Evolutionary conservation across 768 basidiomycete species (phyloP).

Genomic region (Exsudoporus frostii): DNA sequence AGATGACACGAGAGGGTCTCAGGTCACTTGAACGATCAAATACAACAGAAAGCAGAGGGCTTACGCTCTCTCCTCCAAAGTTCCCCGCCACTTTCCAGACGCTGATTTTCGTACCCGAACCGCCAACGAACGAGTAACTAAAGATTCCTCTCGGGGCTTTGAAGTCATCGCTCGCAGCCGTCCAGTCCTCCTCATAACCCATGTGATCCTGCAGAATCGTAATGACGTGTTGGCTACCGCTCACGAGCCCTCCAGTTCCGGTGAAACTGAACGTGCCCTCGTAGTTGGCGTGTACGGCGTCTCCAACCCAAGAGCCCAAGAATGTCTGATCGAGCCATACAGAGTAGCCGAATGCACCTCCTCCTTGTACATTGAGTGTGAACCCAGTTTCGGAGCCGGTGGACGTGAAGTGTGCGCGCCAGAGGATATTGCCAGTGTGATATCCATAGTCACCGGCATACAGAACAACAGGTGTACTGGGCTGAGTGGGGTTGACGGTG

Average conservation of each 20-base stretch:
- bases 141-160: conserved; percentile 48
- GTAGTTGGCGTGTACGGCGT: conserved; percentile 9
- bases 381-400: conserved; percentile 45
- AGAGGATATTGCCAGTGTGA: conserved; percentile 51
- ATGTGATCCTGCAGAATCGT: conserved; percentile 55
- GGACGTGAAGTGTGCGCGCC: conserved; percentile 50
- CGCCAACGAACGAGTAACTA: conserved; percentile 44
- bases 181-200: conserved; percentile 48
- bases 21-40: neutral
- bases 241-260: neutral
- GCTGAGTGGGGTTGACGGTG: conserved; percentile 40
- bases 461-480: conserved; percentile 40
- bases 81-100: conserved; percentile 52
- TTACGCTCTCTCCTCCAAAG: conserved; percentile 44
- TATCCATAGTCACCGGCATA: conserved; percentile 50
- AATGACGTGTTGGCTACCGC: conserved; percentile 39
- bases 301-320: conserved; percentile 39
- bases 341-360: conserved; percentile 47
- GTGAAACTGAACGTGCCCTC: conserved; percentile 17
- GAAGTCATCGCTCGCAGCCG: conserved; percentile 42
- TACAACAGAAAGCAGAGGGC: conserved; percentile 5
- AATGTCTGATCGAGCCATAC: conserved; percentile 48
- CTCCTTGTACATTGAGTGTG: conserved; percentile 40
- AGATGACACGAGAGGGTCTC: neutral
- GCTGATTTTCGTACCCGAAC: conserved; percentile 34